Evolutionary conservation across 2,329 filamentous ascomycete species (phyloP).

Genomic region (Xylariaceae sp.): DNA sequence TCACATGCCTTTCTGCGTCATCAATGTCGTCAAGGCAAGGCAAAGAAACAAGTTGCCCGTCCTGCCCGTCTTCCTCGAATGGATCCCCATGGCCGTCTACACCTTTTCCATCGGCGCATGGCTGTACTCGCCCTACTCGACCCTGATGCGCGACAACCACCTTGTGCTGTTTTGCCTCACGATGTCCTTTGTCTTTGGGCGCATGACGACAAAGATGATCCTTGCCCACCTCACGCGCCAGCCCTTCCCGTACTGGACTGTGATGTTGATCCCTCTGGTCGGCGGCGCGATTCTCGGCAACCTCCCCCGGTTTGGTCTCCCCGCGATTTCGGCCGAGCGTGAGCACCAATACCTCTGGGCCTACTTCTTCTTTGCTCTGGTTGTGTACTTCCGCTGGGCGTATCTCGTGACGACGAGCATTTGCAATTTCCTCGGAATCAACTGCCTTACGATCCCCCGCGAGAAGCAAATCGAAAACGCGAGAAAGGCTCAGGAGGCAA

Average conservation of each 20-base stretch:
- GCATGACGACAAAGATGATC: slow-evolving; percentile 99
- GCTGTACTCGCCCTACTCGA: slow-evolving; percentile 86
- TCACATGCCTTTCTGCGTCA: slow-evolving; percentile 84
- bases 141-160: slow-evolving; percentile 75
- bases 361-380: slow-evolving; percentile 75
- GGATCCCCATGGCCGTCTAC: slow-evolving; percentile 85
- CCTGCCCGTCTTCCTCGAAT: slow-evolving; percentile 82
- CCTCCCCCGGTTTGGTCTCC: slow-evolving; percentile 69
- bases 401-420: slow-evolving; percentile 86
- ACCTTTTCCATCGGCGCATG: slow-evolving; percentile 70
- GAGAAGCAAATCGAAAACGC: slow-evolving; percentile 55
- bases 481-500: slow-evolving; percentile 32
- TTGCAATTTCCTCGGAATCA: slow-evolving; percentile 87
- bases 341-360: slow-evolving; percentile 79
- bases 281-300: slow-evolving; percentile 80
- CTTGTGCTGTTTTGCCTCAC: slow-evolving; percentile 88
- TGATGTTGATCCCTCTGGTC: slow-evolving; percentile 81
- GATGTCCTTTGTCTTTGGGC: slow-evolving; percentile 94
- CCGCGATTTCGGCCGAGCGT: slow-evolving; percentile 55
- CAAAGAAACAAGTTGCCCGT: slow-evolving; percentile 67
- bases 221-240: slow-evolving; percentile 89
- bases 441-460: slow-evolving; percentile 78
- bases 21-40: slow-evolving; percentile 77
- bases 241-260: slow-evolving; percentile 94
- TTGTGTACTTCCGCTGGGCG: slow-evolving; percentile 93